Percentiles rank a stretch among this genome's conserved stretches.
Conservation (phyloP, 495 filamentous ascomycete species). For the Xylaria nigripes region DNA sequence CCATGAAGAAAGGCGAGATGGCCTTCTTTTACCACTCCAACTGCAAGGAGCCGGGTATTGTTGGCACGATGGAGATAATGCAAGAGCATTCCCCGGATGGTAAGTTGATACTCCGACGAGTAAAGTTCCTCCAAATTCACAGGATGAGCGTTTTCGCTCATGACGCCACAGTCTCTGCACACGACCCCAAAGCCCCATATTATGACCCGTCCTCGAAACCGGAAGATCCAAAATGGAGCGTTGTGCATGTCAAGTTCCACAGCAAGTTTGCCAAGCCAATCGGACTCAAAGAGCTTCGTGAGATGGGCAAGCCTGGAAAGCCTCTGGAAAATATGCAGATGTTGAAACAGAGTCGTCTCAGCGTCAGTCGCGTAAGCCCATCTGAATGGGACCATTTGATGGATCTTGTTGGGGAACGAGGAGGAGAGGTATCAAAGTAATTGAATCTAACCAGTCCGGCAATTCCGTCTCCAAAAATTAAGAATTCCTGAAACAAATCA, state of each 20-base stretch:
- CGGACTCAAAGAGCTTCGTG: conserved; percentile 65
- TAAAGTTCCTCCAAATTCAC: too few relatives aligned
- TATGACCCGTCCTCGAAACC: conserved; percentile 66
- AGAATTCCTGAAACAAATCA: not conserved
- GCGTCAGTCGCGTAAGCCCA: conserved; percentile 67
- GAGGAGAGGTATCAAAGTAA: conserved; percentile 13
- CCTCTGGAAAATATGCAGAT: conserved; percentile 75
- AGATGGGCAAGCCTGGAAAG: conserved; percentile 47
- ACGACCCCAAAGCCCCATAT: conserved; percentile 69
- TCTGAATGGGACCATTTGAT: conserved; percentile 78
- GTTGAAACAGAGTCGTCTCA: conserved; percentile 69
- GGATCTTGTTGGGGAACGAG: conserved; percentile 38
- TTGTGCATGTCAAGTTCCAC: conserved; percentile 80
- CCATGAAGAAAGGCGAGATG: conserved; percentile 84
- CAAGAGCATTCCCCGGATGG: conserved; percentile 70
- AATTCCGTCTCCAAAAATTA: not conserved
- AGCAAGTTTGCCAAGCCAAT: conserved; percentile 70
- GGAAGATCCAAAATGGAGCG: conserved; percentile 80
- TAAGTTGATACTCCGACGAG: conserved; percentile 30
- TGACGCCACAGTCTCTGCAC: conserved; percentile 57
- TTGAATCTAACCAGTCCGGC: not conserved
- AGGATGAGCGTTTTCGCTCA: conserved; percentile 14
- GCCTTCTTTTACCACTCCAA: conserved; percentile 99
- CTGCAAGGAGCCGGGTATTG: conserved; percentile 82
- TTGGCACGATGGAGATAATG: conserved; percentile 90